Conservation (phyloP, 2,329 filamentous ascomycete genomes). For the Didymella glomerata region DNA sequence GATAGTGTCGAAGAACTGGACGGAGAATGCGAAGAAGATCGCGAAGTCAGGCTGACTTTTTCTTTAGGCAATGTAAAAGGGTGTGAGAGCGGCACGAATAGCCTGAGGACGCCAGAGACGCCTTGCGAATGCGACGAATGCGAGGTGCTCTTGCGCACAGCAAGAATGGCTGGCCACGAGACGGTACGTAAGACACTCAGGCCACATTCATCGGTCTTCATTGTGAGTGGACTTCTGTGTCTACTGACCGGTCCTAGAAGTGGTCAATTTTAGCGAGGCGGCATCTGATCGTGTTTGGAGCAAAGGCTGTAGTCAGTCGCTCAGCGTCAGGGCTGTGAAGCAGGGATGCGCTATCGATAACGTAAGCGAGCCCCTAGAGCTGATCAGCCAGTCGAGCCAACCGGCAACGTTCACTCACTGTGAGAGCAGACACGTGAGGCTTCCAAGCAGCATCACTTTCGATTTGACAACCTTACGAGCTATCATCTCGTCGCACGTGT, state of each 20-base stretch:
- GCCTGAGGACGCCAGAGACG: neutral
- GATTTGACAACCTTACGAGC: neutral
- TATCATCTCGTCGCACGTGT: slow-evolving; percentile 16
- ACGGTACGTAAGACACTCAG: neutral
- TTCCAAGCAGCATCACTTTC: slow-evolving; percentile 29
- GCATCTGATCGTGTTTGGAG: neutral
- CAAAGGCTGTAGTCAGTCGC: slow-evolving; percentile 15
- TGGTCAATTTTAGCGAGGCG: slow-evolving; percentile 3
- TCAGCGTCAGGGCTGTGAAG: slow-evolving; percentile 21
- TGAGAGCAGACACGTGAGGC: slow-evolving; percentile 30
- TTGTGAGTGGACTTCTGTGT: neutral
- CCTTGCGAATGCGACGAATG: slow-evolving; percentile 40
- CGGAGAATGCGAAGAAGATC: neutral
- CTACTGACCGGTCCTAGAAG: slow-evolving; percentile 9
- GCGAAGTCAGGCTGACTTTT: slow-evolving; percentile 15
- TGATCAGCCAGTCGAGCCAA: slow-evolving; percentile 19
- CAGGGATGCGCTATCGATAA: slow-evolving; percentile 17
- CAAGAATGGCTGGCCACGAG: neutral
- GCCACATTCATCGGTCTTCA: neutral
- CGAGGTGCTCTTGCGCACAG: slow-evolving; percentile 23
- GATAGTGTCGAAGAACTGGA: neutral
- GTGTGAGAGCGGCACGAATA: neutral
- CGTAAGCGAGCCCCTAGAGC: slow-evolving; percentile 23
- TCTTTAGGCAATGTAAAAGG: neutral
- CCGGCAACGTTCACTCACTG: slow-evolving; percentile 34